Evolutionary conservation across 768 basidiomycete species (phyloP), one percentile per base, ranked within the genome.

Genomic region (Tulasnella sp.): DNA sequence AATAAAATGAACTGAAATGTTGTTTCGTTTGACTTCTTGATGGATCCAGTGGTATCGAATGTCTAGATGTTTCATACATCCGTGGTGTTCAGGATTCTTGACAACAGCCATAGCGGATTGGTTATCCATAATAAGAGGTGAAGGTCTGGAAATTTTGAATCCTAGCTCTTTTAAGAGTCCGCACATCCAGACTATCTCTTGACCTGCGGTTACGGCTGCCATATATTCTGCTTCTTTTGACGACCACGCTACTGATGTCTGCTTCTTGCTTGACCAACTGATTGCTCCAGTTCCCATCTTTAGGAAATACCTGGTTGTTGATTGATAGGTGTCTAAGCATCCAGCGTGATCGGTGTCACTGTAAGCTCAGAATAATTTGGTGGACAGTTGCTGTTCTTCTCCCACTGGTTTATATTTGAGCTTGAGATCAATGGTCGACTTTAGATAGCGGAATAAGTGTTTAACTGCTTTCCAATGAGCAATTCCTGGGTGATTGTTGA

Each of bases 281-380:
- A 82, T 74, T 11, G 73, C 54, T n/a, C n/a, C n/a, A n/a, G n/a
- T n/a, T n/a, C n/a, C n/a, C n/a, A n/a, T n/a, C n/a, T n/a, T n/a
- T n/a, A 82, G 80, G 15, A 81, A 58, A 71, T 80, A 81, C 2
- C 82, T 82, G 19, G 77, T 78, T 17, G 79, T 80, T 11, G 81
- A 81, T 68, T 45, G 74, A 19, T 79, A 77, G 37, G 80, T 77
- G 40, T 79, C 40, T 31, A 64, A 34, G 37, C 79, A 75, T 11
- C 79, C 79, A n/a, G 79, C 83, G 76, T 76, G 81, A 77, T 83
- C 82, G 0, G 82, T 69, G 72, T 84, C 83, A 2, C 73, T 70
- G 75, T 80, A 81, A 36, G 71, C 71, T 17, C 36, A 19, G 25
- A 78, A 67, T 15, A 69, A 37, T 37, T 69, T 29, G 5, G 9